These are phyloP conservation scores for Dipodascus geniculatus DNA, from an alignment of 805 yeast genomes.

Conservation along the genomic window DNA sequence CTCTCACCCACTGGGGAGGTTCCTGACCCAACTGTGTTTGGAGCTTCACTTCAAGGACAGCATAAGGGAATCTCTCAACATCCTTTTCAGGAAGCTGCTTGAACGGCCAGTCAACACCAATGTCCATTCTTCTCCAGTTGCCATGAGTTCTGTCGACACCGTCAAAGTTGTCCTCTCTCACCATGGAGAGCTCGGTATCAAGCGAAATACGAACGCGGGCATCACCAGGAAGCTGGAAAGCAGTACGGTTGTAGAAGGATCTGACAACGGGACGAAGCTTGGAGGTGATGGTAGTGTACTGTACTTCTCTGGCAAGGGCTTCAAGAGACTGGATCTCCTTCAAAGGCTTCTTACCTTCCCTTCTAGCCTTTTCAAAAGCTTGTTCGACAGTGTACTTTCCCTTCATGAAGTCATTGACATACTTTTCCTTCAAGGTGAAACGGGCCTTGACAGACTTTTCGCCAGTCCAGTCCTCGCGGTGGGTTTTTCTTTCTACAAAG, in stretches of 20 bases:
- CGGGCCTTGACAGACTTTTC: constrained; percentile 98
- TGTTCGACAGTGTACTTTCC: constrained; percentile 83
- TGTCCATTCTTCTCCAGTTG: constrained; percentile 98
- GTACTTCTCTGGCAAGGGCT: constrained; percentile 85
- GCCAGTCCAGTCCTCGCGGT: constrained; percentile 99
- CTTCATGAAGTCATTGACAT: constrained; percentile 69
- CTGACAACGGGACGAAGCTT: constrained; percentile 88
- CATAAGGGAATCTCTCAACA: constrained; percentile 90
- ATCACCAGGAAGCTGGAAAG: constrained; percentile 98
- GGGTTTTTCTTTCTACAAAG: constrained; percentile 95
- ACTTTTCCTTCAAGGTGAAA: constrained; percentile 82
- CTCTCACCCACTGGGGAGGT: constrained; percentile 96
- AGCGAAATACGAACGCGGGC: constrained; percentile 97
- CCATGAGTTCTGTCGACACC: constrained; percentile 80
- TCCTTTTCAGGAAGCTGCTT: constrained; percentile 73
- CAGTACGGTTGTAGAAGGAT: constrained; percentile 95
- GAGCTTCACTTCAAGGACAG: constrained; percentile 91
- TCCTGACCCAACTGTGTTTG: constrained; percentile 98
- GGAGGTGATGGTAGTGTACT: constrained; percentile 75
- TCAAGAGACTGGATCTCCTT: constrained; percentile 88
- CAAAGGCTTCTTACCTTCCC: constrained; percentile 77
- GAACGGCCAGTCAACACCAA: constrained; percentile 96
- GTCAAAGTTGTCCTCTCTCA: constrained; percentile 94
- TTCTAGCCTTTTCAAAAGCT: constrained; percentile 84
- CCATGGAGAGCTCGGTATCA: constrained; percentile 95